A percentile compares a stretch with the other conserved stretches of the same genome.
Evolutionary conservation across 345 rosid species (phyloP).

Genomic region (Nasturtium officinale): DNA sequence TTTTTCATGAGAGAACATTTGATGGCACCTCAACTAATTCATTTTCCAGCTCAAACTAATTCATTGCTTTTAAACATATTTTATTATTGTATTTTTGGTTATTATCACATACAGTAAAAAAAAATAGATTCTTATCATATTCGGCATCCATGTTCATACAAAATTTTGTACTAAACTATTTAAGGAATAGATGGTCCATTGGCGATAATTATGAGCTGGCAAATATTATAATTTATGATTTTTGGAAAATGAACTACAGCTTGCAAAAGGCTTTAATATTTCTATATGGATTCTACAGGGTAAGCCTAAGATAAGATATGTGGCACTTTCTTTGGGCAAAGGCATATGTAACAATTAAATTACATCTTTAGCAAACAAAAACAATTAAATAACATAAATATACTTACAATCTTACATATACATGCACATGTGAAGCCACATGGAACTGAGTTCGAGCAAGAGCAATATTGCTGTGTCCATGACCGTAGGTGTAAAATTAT

Average conservation of each 20-base stretch:
- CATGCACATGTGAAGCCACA: constrained; percentile 43
- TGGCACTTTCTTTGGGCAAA: constrained; percentile 36
- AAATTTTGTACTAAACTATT: constrained; percentile 17
- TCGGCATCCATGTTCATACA: constrained; percentile 36
- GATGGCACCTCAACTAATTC: constrained; percentile 9
- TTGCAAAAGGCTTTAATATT: constrained; percentile 25
- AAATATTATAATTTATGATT: constrained; percentile 8
- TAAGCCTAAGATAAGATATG: constrained; percentile 28
- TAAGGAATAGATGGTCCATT: background rate
- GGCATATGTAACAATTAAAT: background rate
- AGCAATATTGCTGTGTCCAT: constrained; percentile 21
- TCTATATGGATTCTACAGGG: constrained; percentile 38
- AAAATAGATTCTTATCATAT: background rate
- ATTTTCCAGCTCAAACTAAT: constrained; percentile 25
- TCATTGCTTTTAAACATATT: background rate
- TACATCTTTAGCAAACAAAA: no score
- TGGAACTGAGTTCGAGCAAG: constrained; percentile 30
- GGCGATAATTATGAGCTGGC: constrained; percentile 39
- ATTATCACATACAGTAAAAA: constrained; percentile 3
- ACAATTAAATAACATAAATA: constrained; percentile 12
- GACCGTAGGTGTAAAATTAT: constrained; percentile 29
- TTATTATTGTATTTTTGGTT: background rate
- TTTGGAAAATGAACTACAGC: constrained; percentile 30
- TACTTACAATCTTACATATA: background rate
- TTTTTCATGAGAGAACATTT: background rate